Evolutionary conservation across 2,329 filamentous ascomycete species (phyloP).

Genomic region (Colletotrichum ledebouriae): DNA sequence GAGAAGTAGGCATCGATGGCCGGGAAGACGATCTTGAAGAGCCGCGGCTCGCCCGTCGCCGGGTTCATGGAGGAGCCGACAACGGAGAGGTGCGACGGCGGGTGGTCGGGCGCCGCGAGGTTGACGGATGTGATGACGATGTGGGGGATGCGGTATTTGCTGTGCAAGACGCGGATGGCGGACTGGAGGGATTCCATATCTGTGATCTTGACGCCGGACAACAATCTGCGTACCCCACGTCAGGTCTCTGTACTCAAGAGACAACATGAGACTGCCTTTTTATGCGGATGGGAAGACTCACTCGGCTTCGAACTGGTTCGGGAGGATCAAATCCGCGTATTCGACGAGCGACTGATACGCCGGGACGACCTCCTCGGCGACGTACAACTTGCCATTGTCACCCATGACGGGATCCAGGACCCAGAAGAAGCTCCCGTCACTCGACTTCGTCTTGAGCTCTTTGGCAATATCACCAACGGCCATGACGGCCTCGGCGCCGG

Average conservation of each 20-base stretch:
- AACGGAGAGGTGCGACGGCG: slow-evolving; percentile 71
- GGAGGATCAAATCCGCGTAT: slow-evolving; percentile 90
- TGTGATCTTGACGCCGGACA: slow-evolving; percentile 86
- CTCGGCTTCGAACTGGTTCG: slow-evolving; percentile 98
- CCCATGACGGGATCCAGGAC: slow-evolving; percentile 99
- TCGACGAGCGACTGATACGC: slow-evolving; percentile 86
- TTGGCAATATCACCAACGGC: slow-evolving; percentile 87
- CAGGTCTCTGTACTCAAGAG: not conserved
- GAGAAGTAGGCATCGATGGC: slow-evolving; percentile 94
- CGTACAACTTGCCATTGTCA: slow-evolving; percentile 92
- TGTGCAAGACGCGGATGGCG: slow-evolving; percentile 84
- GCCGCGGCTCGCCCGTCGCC: slow-evolving; percentile 72
- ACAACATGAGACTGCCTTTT: not conserved
- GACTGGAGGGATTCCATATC: slow-evolving; percentile 79
- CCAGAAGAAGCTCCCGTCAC: slow-evolving; percentile 90
- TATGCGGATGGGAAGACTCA: slow-evolving; percentile 58
- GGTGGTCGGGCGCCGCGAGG: slow-evolving; percentile 68
- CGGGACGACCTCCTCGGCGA: slow-evolving; percentile 90
- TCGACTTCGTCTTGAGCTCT: slow-evolving; percentile 78
- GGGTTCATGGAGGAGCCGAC: slow-evolving; percentile 78
- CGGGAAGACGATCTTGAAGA: slow-evolving; percentile 90
- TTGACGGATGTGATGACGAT: slow-evolving; percentile 93
- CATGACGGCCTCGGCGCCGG: slow-evolving; percentile 85
- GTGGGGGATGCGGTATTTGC: slow-evolving; percentile 82
- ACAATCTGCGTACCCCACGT: slow-evolving; percentile 67